Percentiles rank a stretch among this genome's conserved stretches.
Conservation (phyloP, 495 filamentous ascomycete species). For the Jackrogersella multiformis region DNA sequence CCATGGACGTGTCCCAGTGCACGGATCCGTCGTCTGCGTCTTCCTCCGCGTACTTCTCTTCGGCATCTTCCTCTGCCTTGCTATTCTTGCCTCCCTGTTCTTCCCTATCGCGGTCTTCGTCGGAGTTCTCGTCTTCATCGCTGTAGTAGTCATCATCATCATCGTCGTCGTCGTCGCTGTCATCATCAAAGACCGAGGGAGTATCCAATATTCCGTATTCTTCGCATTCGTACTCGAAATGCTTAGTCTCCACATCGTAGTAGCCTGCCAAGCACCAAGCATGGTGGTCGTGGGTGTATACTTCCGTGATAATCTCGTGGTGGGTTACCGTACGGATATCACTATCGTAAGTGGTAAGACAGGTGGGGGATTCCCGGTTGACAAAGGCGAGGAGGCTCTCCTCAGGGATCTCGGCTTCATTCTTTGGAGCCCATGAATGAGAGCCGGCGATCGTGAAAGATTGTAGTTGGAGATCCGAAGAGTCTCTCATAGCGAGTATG, state of each 20-base stretch:
- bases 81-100: too few species aligned
- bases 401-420: background rate
- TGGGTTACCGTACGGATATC: background rate
- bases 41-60: too few species aligned
- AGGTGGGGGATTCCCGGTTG: background rate
- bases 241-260: background rate
- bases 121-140: too few species aligned
- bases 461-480: background rate
- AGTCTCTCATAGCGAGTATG: background rate
- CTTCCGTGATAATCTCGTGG: background rate
- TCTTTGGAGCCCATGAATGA: background rate
- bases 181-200: too few species aligned
- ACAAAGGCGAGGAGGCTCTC: background rate
- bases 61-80: too few species aligned
- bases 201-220: too few species aligned
- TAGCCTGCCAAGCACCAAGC: background rate
- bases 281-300: background rate
- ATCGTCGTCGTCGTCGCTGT: too few species aligned
- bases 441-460: background rate
- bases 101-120: too few species aligned
- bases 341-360: background rate
- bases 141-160: too few species aligned
- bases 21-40: too few species aligned
- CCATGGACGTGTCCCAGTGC: too few species aligned
- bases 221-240: background rate